Conservation (phyloP, 2,329 filamentous ascomycete genomes). For the Beauveria pseudobassiana region DNA sequence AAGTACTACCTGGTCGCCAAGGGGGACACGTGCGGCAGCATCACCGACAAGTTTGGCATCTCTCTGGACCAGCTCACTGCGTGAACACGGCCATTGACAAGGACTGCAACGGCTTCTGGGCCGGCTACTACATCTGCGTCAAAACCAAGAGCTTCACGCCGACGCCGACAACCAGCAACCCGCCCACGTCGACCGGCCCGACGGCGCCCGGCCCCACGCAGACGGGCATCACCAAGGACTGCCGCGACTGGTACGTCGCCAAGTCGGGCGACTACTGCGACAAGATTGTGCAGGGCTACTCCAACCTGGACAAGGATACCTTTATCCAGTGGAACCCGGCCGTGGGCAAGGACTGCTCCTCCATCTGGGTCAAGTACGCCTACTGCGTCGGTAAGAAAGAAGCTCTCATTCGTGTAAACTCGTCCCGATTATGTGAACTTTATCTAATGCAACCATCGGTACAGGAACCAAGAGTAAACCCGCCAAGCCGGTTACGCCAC, state of each 20-base stretch:
- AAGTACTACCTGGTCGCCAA: background rate
- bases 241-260: conserved; percentile 1
- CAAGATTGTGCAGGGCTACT: background rate
- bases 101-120: background rate
- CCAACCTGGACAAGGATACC: background rate
- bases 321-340: conserved; percentile 3
- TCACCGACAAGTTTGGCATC: conserved; percentile 1
- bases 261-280: conserved; percentile 2
- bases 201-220: background rate
- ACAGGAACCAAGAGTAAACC: background rate
- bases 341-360: conserved; percentile 2
- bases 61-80: background rate
- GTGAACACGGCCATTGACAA: conserved; percentile 7
- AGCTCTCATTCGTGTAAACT: too few species aligned
- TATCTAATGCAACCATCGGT: too few species aligned
- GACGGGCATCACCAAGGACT: background rate
- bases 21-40: background rate
- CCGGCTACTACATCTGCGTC: conserved; percentile 1
- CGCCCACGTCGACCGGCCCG: background rate
- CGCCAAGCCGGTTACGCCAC: background rate
- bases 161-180: background rate
- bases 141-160: background rate
- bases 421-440: too few species aligned
- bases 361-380: background rate
- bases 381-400: background rate